These are phyloP conservation scores for Geotrichum carabidarum DNA, from an alignment of 1,139 yeast species.

Conservation along the genomic window DNA sequence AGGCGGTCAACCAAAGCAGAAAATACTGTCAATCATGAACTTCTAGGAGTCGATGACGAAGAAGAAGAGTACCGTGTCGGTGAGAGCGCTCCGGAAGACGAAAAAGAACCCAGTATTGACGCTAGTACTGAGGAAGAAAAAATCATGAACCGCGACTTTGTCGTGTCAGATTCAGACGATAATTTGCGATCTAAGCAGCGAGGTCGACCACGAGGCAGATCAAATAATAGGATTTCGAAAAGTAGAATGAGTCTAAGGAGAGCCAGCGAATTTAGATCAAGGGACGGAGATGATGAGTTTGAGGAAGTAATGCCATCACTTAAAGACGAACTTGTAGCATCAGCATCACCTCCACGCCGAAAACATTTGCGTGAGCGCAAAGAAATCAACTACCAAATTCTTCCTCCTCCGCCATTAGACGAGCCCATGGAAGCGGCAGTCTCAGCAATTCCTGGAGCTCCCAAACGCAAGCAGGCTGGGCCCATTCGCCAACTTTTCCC, in stretches of 20 bases:
- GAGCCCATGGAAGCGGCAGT: slow-evolving; percentile 33
- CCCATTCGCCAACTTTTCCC: slow-evolving; percentile 31
- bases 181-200: slow-evolving; percentile 30
- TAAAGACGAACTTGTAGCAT: slow-evolving; percentile 46
- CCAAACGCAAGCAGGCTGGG: slow-evolving; percentile 28
- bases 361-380: slow-evolving; percentile 75
- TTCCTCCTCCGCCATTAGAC: slow-evolving; percentile 64
- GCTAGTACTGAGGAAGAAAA: slow-evolving; percentile 17
- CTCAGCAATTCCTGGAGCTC: slow-evolving; percentile 25
- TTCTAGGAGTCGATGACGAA: slow-evolving; percentile 21
- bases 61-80: slow-evolving; percentile 26
- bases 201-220: slow-evolving; percentile 36
- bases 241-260: slow-evolving; percentile 15
- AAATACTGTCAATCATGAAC: no score
- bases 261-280: background rate
- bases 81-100: slow-evolving; percentile 19
- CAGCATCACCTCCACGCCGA: slow-evolving; percentile 47
- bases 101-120: slow-evolving; percentile 13
- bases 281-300: slow-evolving; percentile 37
- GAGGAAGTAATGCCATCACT: slow-evolving; percentile 19
- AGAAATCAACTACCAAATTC: slow-evolving; percentile 74
- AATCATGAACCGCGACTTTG: slow-evolving; percentile 7
- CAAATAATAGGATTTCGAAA: slow-evolving; percentile 26
- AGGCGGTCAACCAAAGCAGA: no score
- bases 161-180: slow-evolving; percentile 25